Evolutionary conservation across 2,329 filamentous ascomycete species (phyloP).

Genomic region (Zasmidium citrigriseum): DNA sequence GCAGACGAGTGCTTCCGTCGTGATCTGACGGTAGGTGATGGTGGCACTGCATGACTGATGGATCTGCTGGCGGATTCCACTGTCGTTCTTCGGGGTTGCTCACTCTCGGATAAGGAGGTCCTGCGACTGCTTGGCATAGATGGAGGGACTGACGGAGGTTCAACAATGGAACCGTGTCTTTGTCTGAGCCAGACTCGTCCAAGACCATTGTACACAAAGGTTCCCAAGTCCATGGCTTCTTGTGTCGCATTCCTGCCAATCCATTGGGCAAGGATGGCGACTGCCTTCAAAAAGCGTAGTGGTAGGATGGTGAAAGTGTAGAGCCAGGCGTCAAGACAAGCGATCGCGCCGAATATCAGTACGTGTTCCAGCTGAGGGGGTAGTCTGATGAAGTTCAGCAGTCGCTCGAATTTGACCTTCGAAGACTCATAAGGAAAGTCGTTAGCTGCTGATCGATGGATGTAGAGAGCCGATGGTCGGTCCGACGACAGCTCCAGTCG

Average conservation of each 20-base stretch:
- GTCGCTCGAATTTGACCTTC: conserved; percentile 84
- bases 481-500: conserved; percentile 64
- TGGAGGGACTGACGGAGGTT: neutral
- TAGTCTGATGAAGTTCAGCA: conserved; percentile 84
- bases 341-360: conserved; percentile 82
- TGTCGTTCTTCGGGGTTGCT: conserved; percentile 8
- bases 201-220: conserved; percentile 77
- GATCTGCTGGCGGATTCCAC: conserved; percentile 1
- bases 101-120: conserved; percentile 20
- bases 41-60: conserved; percentile 13
- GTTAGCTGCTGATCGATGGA: conserved; percentile 57
- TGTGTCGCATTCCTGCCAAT: conserved; percentile 72
- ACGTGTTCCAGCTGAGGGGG: conserved; percentile 81
- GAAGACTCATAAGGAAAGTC: conserved; percentile 87
- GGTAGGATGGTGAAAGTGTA: conserved; percentile 96
- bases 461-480: conserved; percentile 63
- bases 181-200: conserved; percentile 71
- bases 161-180: conserved; percentile 11
- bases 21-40: conserved; percentile 16
- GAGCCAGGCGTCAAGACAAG: conserved; percentile 93
- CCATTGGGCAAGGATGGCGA: conserved; percentile 75
- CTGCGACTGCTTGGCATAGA: conserved; percentile 17
- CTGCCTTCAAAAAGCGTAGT: conserved; percentile 79
- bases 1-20: conserved; percentile 34
- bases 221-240: conserved; percentile 70